phyloP scores from a whole-genome alignment of 2,329 filamentous ascomycete genomes.

The Didymella keratinophila region DNA sequence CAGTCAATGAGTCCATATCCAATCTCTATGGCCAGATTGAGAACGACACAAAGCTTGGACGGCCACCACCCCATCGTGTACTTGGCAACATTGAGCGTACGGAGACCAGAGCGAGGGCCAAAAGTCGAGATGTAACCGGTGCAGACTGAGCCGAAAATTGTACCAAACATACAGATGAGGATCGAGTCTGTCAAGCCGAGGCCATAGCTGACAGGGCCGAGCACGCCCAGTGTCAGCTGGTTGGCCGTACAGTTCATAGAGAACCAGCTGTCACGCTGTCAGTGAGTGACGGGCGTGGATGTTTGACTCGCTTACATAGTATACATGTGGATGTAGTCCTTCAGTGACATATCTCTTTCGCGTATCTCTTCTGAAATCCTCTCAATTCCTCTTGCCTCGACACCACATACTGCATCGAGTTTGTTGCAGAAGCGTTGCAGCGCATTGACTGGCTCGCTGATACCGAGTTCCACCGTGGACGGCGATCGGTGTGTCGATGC shows the following conservation, averaged over 20 bases:
- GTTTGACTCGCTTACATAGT: constrained; percentile 26
- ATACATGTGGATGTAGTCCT: constrained; percentile 36
- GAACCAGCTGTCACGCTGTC: constrained; percentile 56
- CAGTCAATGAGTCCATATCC: constrained; percentile 66
- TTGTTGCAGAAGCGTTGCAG: constrained; percentile 33
- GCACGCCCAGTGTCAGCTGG: constrained; percentile 52
- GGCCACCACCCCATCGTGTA: constrained; percentile 71
- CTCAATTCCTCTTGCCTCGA: constrained; percentile 46
- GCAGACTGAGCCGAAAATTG: constrained; percentile 32
- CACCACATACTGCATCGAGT: constrained; percentile 38
- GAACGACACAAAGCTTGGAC: constrained; percentile 62
- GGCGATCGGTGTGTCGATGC: constrained; percentile 13
- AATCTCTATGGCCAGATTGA: constrained; percentile 64
- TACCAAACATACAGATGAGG: constrained; percentile 32
- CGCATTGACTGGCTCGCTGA: constrained; percentile 27
- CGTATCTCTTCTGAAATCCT: constrained; percentile 42
- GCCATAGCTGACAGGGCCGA: constrained; percentile 35
- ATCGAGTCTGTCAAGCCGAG: constrained; percentile 31
- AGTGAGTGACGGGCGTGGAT: not conserved
- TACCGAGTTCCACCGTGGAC: constrained; percentile 26
- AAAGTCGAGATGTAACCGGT: constrained; percentile 36
- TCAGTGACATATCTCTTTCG: constrained; percentile 22
- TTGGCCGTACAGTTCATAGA: constrained; percentile 68
- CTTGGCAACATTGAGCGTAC: constrained; percentile 52
- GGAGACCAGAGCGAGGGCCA: constrained; percentile 29